phyloP scores from a whole-genome alignment of 169 alveolate genomes.

The Cyclospora cayetanensis region DNA sequence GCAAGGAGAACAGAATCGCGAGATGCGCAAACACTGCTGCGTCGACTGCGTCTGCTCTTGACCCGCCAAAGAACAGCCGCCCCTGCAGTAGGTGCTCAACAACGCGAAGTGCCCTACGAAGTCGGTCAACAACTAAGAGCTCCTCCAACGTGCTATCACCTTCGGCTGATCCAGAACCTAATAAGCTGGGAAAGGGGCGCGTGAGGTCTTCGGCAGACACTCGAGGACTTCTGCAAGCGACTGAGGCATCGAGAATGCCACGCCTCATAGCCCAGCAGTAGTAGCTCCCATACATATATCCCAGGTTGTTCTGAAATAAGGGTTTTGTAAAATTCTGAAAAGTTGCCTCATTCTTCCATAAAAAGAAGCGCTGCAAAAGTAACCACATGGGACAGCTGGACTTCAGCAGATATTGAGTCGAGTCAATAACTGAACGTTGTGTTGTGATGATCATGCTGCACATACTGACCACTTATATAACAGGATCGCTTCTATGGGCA shows the following conservation, averaged over 20 bases:
- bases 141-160: not conserved
- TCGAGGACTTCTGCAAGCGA: constrained; percentile 6
- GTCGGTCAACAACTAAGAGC: not conserved
- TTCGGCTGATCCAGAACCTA: not conserved
- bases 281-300: constrained; percentile 41
- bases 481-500: no score
- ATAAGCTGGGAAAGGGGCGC: not conserved
- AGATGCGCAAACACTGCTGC: constrained; percentile 40
- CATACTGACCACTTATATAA: no score
- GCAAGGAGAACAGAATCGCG: constrained; percentile 43
- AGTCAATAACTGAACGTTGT: no score
- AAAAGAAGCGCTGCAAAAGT: constrained; percentile 47
- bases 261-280: constrained; percentile 47
- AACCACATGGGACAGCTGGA: no score
- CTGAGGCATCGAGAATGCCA: not conserved
- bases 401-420: no score
- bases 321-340: constrained; percentile 25
- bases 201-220: not conserved
- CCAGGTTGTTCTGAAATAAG: not conserved
- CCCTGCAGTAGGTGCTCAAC: constrained; percentile 63
- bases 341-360: constrained; percentile 30
- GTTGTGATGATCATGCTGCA: no score
- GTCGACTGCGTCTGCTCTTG: not conserved
- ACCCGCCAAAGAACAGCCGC: not conserved
- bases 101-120: constrained; percentile 50